Base-by-base conservation (phyloP, 257 asterid genomes). In the Lycium barbarum region DNA sequence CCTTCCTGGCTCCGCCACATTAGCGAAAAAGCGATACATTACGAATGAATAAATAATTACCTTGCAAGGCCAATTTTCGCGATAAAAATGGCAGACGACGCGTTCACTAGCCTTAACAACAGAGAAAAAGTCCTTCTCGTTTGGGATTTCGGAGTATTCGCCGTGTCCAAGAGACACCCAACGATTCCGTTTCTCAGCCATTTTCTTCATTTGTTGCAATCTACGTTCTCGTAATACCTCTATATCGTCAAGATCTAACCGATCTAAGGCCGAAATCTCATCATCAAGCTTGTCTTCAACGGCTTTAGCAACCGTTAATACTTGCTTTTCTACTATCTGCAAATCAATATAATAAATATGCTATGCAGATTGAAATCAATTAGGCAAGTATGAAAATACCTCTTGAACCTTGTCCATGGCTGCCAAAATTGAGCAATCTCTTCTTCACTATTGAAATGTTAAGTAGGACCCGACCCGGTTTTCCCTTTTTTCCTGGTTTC, bases 1-100 rank as follows among this genome's bases (percentile, higher is more conserved):
- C 33, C 33, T 1, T 26, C 1, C 33, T 26, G 33, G 33, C 33
- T 26, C 33, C 33, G 33, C 33, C 33, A 26, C 33, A 26, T 26
- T 26, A 26, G 33, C 33, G 33, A 26, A 26, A 26, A 26, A 26
- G 33, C 33, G 33, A 26, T 26, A 26, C 33, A 26, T 26, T 26
- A 26, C 1, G 33, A 26, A 26, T 26, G 1, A 26, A 26, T 40
- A 40, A 40, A 2, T 40, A 15, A 1, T 55, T 59, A 96, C 99
- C 98, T 97, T 97, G 94, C 99, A 97, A 80, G 99, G 98, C 98
- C 98, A 97, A 90, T 95, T 97, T 20, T 97, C 98, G 51, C 99
- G 97, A 89, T 97, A 97, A 88, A 97, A 97, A 87, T 97, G 99
- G 86, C 99, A 96, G 85, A 96, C 97, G 1, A 96, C 99, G 12